A percentile compares a stretch with the other conserved stretches of the same genome.
Conservation (phyloP, 2,329 filamentous ascomycete species). For the Alternaria panax region DNA sequence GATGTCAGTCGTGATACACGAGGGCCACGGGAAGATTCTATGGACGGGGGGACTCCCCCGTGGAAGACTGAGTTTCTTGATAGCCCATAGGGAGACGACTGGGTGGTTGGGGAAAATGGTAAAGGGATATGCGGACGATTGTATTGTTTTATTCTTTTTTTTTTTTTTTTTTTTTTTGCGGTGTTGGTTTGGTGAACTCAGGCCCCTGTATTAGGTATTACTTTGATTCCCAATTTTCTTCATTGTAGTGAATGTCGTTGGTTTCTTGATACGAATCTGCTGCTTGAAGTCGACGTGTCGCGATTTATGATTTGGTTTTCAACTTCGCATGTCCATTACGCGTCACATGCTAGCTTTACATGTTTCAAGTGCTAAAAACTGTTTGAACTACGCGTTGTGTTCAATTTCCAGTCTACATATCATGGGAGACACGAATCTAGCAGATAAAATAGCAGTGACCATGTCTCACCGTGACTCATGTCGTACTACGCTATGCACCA, state of each 20-base stretch:
- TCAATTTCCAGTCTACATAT: neutral
- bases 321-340: neutral
- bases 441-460: neutral
- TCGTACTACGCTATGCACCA: neutral
- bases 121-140: neutral
- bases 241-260: neutral
- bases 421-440: neutral
- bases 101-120: neutral
- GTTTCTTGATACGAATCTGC: neutral
- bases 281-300: neutral
- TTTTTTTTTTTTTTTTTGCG: neutral
- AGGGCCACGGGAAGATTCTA: neutral
- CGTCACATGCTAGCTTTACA: neutral
- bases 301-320: neutral
- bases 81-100: neutral
- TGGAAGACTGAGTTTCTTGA: neutral
- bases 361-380: neutral
- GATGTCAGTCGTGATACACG: neutral
- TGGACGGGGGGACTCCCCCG: neutral
- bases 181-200: neutral
- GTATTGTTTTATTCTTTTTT: constrained; percentile 1
- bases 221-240: constrained; percentile 3
- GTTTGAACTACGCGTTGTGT: neutral
- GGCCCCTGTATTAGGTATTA: neutral
- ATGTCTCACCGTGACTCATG: neutral